phyloP scores from a whole-genome alignment of 371 early-diverging fungal species.

The Mucor velutinosus region DNA sequence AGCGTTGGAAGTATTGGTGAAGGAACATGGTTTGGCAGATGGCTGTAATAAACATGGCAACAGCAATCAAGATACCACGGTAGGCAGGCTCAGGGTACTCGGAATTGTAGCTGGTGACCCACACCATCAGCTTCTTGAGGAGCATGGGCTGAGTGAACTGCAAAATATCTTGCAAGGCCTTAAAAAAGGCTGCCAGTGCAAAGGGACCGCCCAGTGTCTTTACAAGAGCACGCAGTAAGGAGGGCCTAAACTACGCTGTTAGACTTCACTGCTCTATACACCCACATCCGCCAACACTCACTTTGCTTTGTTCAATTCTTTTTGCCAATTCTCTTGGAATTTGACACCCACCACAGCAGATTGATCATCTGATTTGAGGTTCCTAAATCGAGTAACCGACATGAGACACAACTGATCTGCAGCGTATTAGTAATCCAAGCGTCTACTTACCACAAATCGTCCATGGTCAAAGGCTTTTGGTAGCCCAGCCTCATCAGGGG shows the following conservation, averaged over 20 bases:
- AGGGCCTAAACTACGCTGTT: slow-evolving; percentile 51
- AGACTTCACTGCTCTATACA: background rate
- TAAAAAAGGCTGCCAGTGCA: slow-evolving; percentile 75
- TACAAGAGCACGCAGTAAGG: slow-evolving; percentile 68
- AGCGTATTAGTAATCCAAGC: background rate
- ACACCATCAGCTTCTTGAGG: slow-evolving; percentile 73
- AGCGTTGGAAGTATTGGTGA: slow-evolving; percentile 91
- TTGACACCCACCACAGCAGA: slow-evolving; percentile 62
- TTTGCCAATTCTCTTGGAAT: slow-evolving; percentile 75
- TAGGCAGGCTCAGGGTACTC: slow-evolving; percentile 59
- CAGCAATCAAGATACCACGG: slow-evolving; percentile 65
- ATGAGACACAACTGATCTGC: background rate
- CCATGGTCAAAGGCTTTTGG: slow-evolving; percentile 70
- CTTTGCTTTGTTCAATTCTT: slow-evolving; percentile 62
- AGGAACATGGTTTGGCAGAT: slow-evolving; percentile 82
- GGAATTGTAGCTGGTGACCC: slow-evolving; percentile 63
- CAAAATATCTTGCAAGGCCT: slow-evolving; percentile 77
- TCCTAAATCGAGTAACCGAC: slow-evolving; percentile 29
- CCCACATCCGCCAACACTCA: slow-evolving; percentile 17
- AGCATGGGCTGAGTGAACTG: slow-evolving; percentile 88
- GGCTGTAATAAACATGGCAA: slow-evolving; percentile 82
- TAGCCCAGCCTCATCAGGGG: slow-evolving; percentile 84
- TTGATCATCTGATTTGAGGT: slow-evolving; percentile 65
- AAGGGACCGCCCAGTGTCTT: slow-evolving; percentile 72
- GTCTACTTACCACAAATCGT: slow-evolving; percentile 74